These are phyloP conservation scores for Closterium sp. DNA, from an alignment of 139 green algal genomes.

Conservation along the genomic window DNA sequence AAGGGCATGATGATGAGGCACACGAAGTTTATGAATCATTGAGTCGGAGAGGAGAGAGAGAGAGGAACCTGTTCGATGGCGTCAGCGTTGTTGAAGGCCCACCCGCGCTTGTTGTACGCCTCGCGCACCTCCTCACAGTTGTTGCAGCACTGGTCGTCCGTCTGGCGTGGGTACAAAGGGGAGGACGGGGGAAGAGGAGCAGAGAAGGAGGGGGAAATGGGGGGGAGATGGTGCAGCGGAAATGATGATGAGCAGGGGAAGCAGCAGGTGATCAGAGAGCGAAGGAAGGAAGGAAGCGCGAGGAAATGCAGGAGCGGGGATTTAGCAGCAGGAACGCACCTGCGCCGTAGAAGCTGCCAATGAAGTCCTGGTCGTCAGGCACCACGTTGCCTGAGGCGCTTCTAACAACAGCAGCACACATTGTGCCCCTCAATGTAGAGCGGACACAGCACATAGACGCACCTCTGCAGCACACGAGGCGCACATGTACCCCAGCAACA, in stretches of 20 bases:
- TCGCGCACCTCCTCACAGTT: constrained; percentile 84
- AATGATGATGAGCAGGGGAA: background rate
- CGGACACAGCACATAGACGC: too few relatives aligned
- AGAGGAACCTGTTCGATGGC: constrained; percentile 47
- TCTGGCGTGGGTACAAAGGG: constrained; percentile 1
- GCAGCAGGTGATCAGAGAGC: background rate
- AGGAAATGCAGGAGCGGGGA: background rate
- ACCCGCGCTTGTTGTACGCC: constrained; percentile 52
- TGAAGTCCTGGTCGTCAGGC: constrained; percentile 50
- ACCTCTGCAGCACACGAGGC: too few relatives aligned
- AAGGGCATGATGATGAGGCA: background rate
- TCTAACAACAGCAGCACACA: too few relatives aligned
- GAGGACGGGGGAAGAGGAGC: background rate
- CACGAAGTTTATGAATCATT: too few relatives aligned
- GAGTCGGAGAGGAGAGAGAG: too few relatives aligned
- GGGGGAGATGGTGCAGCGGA: background rate
- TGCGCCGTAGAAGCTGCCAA: constrained; percentile 92
- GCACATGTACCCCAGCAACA: too few relatives aligned
- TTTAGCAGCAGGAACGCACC: constrained; percentile 5
- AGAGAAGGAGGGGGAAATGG: background rate
- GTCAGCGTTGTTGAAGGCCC: constrained; percentile 46
- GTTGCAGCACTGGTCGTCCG: constrained; percentile 82
- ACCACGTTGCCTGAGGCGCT: background rate
- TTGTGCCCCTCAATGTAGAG: too few relatives aligned
- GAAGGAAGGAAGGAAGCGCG: background rate